Conservation (phyloP, 257 asterid genomes). For the Buddleja alternifolia region DNA sequence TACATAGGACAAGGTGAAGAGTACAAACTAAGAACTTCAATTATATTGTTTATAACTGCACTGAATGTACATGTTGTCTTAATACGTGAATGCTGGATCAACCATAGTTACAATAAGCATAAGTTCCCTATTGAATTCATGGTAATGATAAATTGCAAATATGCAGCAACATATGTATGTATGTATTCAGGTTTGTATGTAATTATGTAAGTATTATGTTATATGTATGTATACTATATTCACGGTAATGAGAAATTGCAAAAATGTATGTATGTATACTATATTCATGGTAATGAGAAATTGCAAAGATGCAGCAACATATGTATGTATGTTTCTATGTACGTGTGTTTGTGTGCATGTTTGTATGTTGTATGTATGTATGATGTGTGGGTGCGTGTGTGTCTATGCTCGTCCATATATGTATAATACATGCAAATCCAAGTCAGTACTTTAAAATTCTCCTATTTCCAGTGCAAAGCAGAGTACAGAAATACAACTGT, state of each 20-base stretch:
- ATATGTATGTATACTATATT: too few relatives aligned
- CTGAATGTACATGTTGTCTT: neutral
- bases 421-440: neutral
- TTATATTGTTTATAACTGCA: neutral
- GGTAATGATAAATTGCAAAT: too few relatives aligned
- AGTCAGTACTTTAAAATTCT: neutral
- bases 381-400: too few relatives aligned
- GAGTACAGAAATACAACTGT: neutral
- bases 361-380: too few relatives aligned
- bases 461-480: neutral
- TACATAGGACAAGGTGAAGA: neutral
- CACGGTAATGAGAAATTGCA: too few relatives aligned
- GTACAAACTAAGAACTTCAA: neutral
- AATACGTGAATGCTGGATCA: conserved; percentile 8
- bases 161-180: too few relatives aligned
- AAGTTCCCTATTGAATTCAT: conserved; percentile 8
- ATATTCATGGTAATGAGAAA: conserved; percentile 4
- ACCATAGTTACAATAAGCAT: conserved; percentile 8
- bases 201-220: too few relatives aligned
- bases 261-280: too few relatives aligned
- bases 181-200: too few relatives aligned
- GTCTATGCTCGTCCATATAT: too few relatives aligned
- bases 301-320: conserved; percentile 3
- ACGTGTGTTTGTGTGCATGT: too few relatives aligned
- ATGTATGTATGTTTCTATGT: too few relatives aligned